phyloP scores from a whole-genome alignment of 306 rosid genomes.

The Inga oerstediana region DNA sequence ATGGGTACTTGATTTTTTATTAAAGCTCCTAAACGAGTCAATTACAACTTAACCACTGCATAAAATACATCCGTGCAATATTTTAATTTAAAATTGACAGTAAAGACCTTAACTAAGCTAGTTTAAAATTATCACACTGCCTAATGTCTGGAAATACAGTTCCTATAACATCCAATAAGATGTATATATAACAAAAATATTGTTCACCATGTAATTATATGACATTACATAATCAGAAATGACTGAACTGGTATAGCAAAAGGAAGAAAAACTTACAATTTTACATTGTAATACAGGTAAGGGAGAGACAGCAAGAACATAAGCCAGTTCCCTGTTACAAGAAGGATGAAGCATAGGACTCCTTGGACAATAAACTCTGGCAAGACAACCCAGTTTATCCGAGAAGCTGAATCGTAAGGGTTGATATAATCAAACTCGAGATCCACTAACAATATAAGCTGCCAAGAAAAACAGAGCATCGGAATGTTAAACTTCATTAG shows the following conservation, averaged over 20 bases:
- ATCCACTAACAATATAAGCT: slow-evolving; percentile 90
- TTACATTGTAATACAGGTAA: slow-evolving; percentile 68
- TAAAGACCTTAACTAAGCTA: not conserved
- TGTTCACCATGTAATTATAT: not conserved
- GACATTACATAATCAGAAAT: slow-evolving; percentile 11
- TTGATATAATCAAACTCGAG: slow-evolving; percentile 90
- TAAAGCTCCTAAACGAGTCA: not conserved
- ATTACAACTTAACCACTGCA: slow-evolving; percentile 13
- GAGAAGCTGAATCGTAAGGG: slow-evolving; percentile 82
- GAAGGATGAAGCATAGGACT: slow-evolving; percentile 61
- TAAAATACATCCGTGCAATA: not conserved
- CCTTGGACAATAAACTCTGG: slow-evolving; percentile 83
- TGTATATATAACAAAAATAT: not conserved
- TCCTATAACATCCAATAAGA: not conserved
- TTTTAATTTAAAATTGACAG: not conserved
- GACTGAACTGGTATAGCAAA: slow-evolving; percentile 6
- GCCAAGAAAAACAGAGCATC: slow-evolving; percentile 42
- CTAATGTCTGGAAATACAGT: not conserved
- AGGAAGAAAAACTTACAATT: slow-evolving; percentile 60
- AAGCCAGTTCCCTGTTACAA: slow-evolving; percentile 71
- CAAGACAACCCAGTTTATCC: slow-evolving; percentile 67
- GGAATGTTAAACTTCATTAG: not conserved
- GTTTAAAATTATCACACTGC: not conserved
- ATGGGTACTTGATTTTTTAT: not conserved
- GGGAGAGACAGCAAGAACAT: slow-evolving; percentile 70